phyloP scores from a whole-genome alignment of 176 grass and related monocot species.

The Zoysia japonica region DNA sequence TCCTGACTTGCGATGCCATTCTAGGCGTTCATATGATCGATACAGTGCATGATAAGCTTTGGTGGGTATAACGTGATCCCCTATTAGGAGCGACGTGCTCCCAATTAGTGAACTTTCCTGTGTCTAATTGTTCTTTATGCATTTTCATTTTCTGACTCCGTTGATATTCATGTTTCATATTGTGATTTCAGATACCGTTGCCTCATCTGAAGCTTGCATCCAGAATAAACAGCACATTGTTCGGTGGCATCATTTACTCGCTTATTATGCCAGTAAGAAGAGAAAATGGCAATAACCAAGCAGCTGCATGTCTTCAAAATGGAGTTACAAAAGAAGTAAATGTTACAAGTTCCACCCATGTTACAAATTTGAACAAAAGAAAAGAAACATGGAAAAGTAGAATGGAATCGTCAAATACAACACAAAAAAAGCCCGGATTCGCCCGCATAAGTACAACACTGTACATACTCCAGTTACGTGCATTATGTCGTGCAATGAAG shows the following conservation, averaged over 20 bases:
- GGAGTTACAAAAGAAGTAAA: not conserved
- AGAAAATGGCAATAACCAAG: not conserved
- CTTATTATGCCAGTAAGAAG: too few relatives aligned
- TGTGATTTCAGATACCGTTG: not conserved
- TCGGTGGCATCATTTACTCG: too few relatives aligned
- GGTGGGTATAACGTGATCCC: conserved; percentile 20
- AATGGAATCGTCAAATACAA: not conserved
- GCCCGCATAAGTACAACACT: not conserved
- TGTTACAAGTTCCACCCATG: not conserved
- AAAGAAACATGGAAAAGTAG: not conserved
- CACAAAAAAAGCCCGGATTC: not conserved
- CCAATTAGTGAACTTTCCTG: not conserved
- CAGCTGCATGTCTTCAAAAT: too few relatives aligned
- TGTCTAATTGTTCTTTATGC: not conserved
- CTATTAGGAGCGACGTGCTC: conserved; percentile 26
- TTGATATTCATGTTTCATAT: not conserved
- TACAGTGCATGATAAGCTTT: not conserved
- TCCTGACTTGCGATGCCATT: not conserved
- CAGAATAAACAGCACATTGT: not conserved
- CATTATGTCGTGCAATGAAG: too few relatives aligned
- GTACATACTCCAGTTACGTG: not conserved
- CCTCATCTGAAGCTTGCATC: not conserved
- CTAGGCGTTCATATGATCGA: too few relatives aligned
- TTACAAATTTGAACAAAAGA: not conserved
- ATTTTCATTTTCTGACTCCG: not conserved